Percentiles rank a stretch among this genome's conserved stretches.
Conservation (phyloP, 805 yeast genomes). For the Candida takata region DNA sequence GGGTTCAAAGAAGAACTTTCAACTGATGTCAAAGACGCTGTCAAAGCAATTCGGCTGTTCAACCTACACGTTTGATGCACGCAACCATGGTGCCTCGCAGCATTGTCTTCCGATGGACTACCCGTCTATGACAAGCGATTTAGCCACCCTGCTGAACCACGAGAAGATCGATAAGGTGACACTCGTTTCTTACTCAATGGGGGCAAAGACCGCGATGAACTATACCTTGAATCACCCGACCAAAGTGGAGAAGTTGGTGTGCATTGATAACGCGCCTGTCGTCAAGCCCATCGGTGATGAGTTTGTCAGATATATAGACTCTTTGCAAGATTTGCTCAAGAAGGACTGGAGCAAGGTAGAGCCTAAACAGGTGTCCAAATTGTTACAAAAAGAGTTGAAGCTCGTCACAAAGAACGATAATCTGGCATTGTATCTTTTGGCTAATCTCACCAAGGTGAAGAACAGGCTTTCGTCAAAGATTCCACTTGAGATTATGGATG, state of each 20-base stretch:
- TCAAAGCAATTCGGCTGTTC: conserved; percentile 26
- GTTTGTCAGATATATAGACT: conserved; percentile 17
- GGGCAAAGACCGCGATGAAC: conserved; percentile 50
- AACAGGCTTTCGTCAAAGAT: conserved; percentile 18
- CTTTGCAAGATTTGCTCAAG: conserved; percentile 5
- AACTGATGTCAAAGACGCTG: conserved; percentile 31
- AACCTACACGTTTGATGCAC: conserved; percentile 40
- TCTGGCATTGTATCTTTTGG: conserved; percentile 14
- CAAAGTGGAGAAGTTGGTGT: conserved; percentile 33
- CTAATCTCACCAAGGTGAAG: conserved; percentile 10
- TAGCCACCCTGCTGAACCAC: conserved; percentile 11
- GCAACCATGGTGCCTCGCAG: conserved; percentile 50
- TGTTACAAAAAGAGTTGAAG: conserved; percentile 6
- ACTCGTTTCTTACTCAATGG: conserved; percentile 52
- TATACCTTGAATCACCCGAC: conserved; percentile 33
- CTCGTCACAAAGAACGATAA: conserved; percentile 1
- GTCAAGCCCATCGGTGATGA: conserved; percentile 26
- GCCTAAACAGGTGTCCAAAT: conserved; percentile 3
- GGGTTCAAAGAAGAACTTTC: conserved; percentile 41
- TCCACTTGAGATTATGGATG: conserved; percentile 19
- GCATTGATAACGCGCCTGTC: conserved; percentile 42
- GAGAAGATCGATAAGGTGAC: conserved; percentile 24
- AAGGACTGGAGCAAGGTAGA: conserved; percentile 1
- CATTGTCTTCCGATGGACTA: conserved; percentile 37
- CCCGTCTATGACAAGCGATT: conserved; percentile 18